These are phyloP conservation scores for Acacia pycnantha DNA, from an alignment of 331 rosid genomes.

Conservation along the genomic window DNA sequence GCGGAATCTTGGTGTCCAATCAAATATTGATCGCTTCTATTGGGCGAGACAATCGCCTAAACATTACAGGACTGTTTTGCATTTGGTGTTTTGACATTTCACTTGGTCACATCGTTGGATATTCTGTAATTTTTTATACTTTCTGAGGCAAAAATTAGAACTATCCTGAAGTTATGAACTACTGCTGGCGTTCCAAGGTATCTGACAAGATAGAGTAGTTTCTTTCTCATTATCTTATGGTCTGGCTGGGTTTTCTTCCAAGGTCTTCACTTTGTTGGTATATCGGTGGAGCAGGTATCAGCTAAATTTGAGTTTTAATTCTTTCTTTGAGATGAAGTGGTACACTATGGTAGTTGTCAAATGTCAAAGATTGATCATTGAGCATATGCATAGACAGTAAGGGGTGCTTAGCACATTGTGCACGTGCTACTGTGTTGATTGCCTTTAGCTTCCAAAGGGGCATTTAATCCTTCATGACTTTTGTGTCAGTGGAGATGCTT, in stretches of 20 bases:
- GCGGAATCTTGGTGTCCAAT: background rate
- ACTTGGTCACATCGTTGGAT: background rate
- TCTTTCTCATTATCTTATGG: background rate
- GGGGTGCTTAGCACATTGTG: background rate
- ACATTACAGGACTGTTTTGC: background rate
- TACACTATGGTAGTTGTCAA: background rate
- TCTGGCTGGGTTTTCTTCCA: background rate
- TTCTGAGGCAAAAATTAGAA: background rate
- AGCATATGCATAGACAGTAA: background rate
- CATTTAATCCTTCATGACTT: background rate
- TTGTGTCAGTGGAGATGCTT: background rate
- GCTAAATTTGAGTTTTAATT: background rate
- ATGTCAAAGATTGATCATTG: background rate
- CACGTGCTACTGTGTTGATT: background rate
- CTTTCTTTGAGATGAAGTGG: slow-evolving; percentile 5
- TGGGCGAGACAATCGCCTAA: background rate
- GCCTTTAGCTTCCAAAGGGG: background rate
- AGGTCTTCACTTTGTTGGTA: background rate
- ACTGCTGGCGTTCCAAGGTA: background rate
- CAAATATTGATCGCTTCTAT: background rate
- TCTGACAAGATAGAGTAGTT: background rate
- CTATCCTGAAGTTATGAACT: background rate
- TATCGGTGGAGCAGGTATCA: slow-evolving; percentile 3
- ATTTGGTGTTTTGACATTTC: background rate
- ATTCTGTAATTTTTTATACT: background rate